Evolutionary conservation across 441 rosid species (phyloP).

Genomic region (Codiaeum variegatum): DNA sequence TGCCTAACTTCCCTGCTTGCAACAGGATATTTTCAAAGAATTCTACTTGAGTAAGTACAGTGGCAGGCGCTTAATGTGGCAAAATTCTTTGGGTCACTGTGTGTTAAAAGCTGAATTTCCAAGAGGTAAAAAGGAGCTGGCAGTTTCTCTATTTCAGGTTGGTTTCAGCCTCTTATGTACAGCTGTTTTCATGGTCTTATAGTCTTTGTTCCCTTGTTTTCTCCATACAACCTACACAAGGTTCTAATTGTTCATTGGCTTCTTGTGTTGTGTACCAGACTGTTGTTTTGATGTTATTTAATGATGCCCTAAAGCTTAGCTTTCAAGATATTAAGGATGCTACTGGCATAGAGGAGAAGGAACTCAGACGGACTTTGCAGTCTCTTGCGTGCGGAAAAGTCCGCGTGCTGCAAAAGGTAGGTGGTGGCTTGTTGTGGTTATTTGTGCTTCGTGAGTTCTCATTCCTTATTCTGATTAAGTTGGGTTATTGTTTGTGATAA

Average conservation of each 20-base stretch:
- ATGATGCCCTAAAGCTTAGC: conserved; percentile 87
- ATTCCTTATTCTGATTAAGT: conserved; percentile 10
- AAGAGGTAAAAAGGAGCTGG: conserved; percentile 90
- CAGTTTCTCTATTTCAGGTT: conserved; percentile 98
- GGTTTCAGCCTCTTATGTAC: conserved; percentile 20
- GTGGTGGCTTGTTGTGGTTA: too few species aligned
- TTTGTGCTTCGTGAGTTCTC: conserved; percentile 3
- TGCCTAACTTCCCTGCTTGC: conserved; percentile 20
- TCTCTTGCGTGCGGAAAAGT: conserved; percentile 99
- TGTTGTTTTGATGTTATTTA: conserved; percentile 94
- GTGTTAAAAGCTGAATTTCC: conserved; percentile 89
- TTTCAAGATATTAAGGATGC: conserved; percentile 93
- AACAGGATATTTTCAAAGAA: conserved; percentile 93
- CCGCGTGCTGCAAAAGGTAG: conserved; percentile 87
- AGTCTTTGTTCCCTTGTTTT: conserved; percentile 11
- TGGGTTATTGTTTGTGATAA: conserved; percentile 37
- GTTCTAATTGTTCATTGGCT: conserved; percentile 24
- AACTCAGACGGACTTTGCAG: conserved; percentile 90
- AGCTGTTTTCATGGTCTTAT: neutral
- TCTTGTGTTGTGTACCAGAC: conserved; percentile 47
- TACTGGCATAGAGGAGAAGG: conserved; percentile 96
- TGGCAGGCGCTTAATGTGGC: conserved; percentile 99
- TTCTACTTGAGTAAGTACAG: conserved; percentile 92
- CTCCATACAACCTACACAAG: neutral
- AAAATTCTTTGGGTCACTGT: conserved; percentile 92